These are phyloP conservation scores for Pichia sp. DNA, from an alignment of 1,139 yeast genomes.

Conservation along the genomic window DNA sequence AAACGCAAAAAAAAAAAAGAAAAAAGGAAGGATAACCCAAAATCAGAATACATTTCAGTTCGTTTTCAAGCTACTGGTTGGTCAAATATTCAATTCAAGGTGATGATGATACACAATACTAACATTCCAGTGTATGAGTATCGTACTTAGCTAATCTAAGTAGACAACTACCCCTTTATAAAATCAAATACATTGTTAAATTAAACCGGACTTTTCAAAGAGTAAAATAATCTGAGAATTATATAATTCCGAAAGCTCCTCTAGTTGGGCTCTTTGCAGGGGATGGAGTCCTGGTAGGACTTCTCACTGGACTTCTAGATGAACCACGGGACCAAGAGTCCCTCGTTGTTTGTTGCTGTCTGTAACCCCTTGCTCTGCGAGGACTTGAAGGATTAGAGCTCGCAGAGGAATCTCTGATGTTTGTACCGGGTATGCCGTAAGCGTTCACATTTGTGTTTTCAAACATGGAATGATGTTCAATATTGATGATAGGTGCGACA, in stretches of 20 bases:
- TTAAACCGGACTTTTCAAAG: not conserved
- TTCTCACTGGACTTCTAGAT: slow-evolving; percentile 11
- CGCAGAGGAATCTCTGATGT: slow-evolving; percentile 7
- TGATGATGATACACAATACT: no score
- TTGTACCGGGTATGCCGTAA: slow-evolving; percentile 9
- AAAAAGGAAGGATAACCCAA: not conserved
- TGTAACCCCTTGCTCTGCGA: slow-evolving; percentile 2
- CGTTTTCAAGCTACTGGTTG: no score
- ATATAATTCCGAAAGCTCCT: not conserved
- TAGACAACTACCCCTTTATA: no score
- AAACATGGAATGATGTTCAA: slow-evolving; percentile 13
- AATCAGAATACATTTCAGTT: not conserved
- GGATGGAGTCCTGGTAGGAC: slow-evolving; percentile 2
- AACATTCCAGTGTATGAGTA: no score
- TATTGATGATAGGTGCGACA: no score
- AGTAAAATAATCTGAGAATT: no score
- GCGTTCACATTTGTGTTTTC: slow-evolving; percentile 5
- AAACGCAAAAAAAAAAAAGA: not conserved
- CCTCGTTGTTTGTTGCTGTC: slow-evolving; percentile 1
- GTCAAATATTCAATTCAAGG: no score
- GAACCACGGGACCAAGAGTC: slow-evolving; percentile 1
- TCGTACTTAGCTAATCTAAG: no score
- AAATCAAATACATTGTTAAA: no score
- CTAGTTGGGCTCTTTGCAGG: slow-evolving; percentile 1
- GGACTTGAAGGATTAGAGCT: slow-evolving; percentile 9